Evolutionary conservation across 352 stramenopile species (phyloP), one percentile per base, ranked within the genome.

Genomic region (Pilasporangium apinafurcum): DNA sequence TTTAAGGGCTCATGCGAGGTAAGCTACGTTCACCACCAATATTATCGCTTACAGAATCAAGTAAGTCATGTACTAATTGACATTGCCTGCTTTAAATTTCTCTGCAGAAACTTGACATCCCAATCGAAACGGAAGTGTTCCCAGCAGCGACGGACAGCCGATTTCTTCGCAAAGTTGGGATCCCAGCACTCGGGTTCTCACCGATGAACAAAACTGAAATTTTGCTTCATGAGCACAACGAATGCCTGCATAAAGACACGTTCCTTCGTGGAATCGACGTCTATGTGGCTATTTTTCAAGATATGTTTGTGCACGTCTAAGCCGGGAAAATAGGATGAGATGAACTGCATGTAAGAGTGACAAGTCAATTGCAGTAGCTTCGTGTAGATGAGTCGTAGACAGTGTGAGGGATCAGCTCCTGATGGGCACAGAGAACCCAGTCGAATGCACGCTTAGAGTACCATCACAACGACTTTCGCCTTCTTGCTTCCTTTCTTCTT

Each of bases 221-320:
- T 24, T 56, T 98, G 40, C 65, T 98, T 17, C 93, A 98, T 53
- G 93, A 98, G 68, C 88, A 98, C 73, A 95, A 98, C 60, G 93
- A 98, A 63, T 94, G 87, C 39, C 63, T 98, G 26, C 72, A 95
- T 48, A 83, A 96, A 57, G 70, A 76, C 37, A 85, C 82, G 20
- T 98, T 97, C 53, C 32, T 96, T 17, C 65, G 95, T 37, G 93
- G 93, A n/a, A 89, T 98, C 47, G 68, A 71, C 38, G 73, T 98
- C 10, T 98, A 70, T 51, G 59, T 53, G 20, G 32, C 56, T 18
- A 60, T 81, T 18, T 74, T 81, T 28, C 43, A 47, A 2, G 59
- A 73, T 24, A 37, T 81, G 38, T 59, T 81, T 32, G 26, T 51
- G 10, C 34, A 61, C 30, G 41, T 16, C 9, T 52, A 52, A 31